Evolutionary conservation across 2,329 filamentous ascomycete genomes (phyloP).

Genomic region (Diaporthe australafricana): DNA sequence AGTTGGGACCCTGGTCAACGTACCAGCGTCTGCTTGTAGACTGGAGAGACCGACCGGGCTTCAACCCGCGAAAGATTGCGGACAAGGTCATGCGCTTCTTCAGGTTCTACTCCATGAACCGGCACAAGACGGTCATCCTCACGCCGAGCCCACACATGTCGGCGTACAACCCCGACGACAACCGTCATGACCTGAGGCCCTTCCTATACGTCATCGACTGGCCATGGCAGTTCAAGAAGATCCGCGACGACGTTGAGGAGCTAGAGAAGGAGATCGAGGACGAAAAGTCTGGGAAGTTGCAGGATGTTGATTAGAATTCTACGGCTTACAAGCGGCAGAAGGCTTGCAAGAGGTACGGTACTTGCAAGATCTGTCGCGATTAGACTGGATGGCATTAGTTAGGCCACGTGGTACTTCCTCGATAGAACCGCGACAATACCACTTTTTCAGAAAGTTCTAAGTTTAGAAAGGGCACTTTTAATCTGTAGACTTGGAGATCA

Average conservation of each 20-base stretch:
- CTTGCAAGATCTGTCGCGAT: not conserved
- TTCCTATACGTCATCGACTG: conserved; percentile 54
- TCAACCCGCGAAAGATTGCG: conserved; percentile 51
- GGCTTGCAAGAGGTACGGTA: not conserved
- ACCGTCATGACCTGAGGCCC: conserved; percentile 53
- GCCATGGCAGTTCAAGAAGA: conserved; percentile 57
- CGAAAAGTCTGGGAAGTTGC: not conserved
- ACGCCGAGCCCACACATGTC: conserved; percentile 66
- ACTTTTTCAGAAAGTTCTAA: no score
- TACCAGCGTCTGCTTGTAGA: conserved; percentile 53
- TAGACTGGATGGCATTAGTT: no score
- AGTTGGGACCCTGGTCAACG: conserved; percentile 54
- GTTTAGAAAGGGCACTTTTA: no score
- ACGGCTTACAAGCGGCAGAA: not conserved
- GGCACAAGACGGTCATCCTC: conserved; percentile 73
- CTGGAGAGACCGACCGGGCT: conserved; percentile 49
- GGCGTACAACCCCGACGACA: conserved; percentile 53
- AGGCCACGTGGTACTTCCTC: no score
- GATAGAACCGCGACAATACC: no score
- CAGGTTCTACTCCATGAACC: conserved; percentile 69
- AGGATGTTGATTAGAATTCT: conserved; percentile 28
- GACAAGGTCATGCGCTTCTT: conserved; percentile 57
- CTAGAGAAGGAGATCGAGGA: conserved; percentile 46
- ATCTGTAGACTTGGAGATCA: no score
- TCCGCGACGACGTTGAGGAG: conserved; percentile 49